These are phyloP conservation scores for Exserohilum rostratum DNA, from an alignment of 2,329 filamentous ascomycete genomes.

Conservation along the genomic window DNA sequence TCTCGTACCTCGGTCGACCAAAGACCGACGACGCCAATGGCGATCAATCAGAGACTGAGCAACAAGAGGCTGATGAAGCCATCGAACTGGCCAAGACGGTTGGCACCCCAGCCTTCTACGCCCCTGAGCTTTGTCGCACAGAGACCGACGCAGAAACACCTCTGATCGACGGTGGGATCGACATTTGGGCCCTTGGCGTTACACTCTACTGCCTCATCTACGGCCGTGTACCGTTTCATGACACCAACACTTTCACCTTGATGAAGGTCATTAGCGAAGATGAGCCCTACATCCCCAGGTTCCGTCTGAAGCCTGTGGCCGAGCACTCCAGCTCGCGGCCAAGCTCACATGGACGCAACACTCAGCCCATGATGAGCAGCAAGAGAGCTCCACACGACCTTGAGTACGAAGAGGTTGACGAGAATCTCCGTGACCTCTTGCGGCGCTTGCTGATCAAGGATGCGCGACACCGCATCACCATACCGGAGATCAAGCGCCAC, in stretches of 20 bases:
- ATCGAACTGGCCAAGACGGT: conserved; percentile 98
- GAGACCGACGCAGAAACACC: conserved; percentile 70
- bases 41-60: conserved; percentile 78
- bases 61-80: conserved; percentile 86
- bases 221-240: conserved; percentile 90
- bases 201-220: conserved; percentile 96
- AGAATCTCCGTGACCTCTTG: conserved; percentile 79
- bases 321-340: conserved; percentile 53
- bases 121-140: conserved; percentile 92
- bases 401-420: conserved; percentile 83
- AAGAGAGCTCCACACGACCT: conserved; percentile 80
- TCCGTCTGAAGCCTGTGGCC: conserved; percentile 76
- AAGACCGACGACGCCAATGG: conserved; percentile 79
- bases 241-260: conserved; percentile 88
- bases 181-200: conserved; percentile 95
- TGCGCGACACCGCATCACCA: conserved; percentile 82
- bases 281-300: conserved; percentile 85
- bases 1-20: conserved; percentile 92
- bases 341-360: conserved; percentile 55
- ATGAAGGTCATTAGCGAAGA: conserved; percentile 91
- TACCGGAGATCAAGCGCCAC: conserved; percentile 92
- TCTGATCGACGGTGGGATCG: conserved; percentile 88
- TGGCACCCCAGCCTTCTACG: conserved; percentile 96
- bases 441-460: conserved; percentile 84
- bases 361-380: conserved; percentile 62